Conservation (phyloP, 192 early-diverging fungal species). For the Entomortierella chlamydospora region DNA sequence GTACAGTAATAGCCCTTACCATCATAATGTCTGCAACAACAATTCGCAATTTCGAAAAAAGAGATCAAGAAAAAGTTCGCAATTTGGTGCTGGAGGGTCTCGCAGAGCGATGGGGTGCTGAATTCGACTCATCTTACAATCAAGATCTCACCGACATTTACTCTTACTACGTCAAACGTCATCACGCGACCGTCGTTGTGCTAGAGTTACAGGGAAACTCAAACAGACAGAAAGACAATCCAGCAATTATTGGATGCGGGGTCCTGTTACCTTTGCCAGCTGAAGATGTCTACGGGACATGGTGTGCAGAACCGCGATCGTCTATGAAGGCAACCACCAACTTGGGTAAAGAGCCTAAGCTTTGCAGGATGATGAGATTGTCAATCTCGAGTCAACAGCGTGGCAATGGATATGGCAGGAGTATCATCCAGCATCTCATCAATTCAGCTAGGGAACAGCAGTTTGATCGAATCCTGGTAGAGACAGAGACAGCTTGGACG, state of each 20-base stretch:
- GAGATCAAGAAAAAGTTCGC: constrained; percentile 34
- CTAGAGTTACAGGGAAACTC: background rate
- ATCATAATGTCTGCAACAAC: constrained; percentile 12
- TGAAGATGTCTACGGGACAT: constrained; percentile 31
- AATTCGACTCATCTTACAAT: constrained; percentile 33
- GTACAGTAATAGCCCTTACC: background rate
- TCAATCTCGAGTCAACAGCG: constrained; percentile 24
- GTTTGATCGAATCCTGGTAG: constrained; percentile 35
- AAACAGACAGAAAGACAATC: background rate
- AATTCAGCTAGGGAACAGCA: constrained; percentile 6
- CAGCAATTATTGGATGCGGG: constrained; percentile 26
- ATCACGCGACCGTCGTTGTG: constrained; percentile 26
- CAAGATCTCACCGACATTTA: constrained; percentile 44
- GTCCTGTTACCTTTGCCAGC: constrained; percentile 44
- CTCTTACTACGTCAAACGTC: constrained; percentile 25
- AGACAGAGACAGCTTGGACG: constrained; percentile 29
- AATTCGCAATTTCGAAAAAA: constrained; percentile 34
- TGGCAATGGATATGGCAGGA: constrained; percentile 35
- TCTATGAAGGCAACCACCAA: background rate
- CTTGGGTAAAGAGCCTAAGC: background rate
- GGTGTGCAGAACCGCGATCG: constrained; percentile 21
- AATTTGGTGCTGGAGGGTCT: constrained; percentile 30
- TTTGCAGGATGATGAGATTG: constrained; percentile 43
- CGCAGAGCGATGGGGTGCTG: constrained; percentile 34
- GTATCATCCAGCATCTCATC: constrained; percentile 17